Conservation (phyloP, 2,329 filamentous ascomycete species). For the Colletotrichum musae region DNA sequence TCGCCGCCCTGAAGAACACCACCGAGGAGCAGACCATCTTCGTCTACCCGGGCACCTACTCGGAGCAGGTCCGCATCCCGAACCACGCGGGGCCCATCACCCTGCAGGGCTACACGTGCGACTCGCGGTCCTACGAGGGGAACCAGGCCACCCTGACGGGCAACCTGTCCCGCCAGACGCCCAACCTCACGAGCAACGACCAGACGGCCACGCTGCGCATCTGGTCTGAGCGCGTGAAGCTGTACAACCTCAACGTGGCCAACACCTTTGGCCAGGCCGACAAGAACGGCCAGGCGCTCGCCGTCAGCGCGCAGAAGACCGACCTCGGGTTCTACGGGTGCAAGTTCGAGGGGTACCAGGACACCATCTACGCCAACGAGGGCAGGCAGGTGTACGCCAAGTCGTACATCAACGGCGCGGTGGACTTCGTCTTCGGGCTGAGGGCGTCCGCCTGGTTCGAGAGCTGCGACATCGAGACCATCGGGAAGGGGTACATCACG, state of each 20-base stretch:
- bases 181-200: constrained; percentile 61
- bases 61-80: constrained; percentile 41
- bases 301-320: constrained; percentile 64
- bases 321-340: constrained; percentile 62
- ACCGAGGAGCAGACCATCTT: constrained; percentile 56
- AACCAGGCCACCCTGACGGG: constrained; percentile 64
- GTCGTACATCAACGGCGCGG: constrained; percentile 68
- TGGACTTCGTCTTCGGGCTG: constrained; percentile 74
- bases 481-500: constrained; percentile 62
- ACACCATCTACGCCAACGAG: constrained; percentile 66
- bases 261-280: constrained; percentile 65
- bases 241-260: constrained; percentile 55
- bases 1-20: constrained; percentile 42
- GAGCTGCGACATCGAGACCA: constrained; percentile 63
- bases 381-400: constrained; percentile 69
- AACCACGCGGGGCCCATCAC: constrained; percentile 53
- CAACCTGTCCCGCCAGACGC: constrained; percentile 49
- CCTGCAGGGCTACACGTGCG: constrained; percentile 68
- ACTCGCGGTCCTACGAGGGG: constrained; percentile 59
- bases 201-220: constrained; percentile 56
- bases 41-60: constrained; percentile 73
- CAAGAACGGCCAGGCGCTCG: constrained; percentile 65
- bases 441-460: constrained; percentile 68
- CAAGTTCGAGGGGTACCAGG: constrained; percentile 68
- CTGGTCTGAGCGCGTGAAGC: constrained; percentile 71